Base-by-base conservation (phyloP, 73 alveolate species). In the Paramecium caudatum region DNA sequence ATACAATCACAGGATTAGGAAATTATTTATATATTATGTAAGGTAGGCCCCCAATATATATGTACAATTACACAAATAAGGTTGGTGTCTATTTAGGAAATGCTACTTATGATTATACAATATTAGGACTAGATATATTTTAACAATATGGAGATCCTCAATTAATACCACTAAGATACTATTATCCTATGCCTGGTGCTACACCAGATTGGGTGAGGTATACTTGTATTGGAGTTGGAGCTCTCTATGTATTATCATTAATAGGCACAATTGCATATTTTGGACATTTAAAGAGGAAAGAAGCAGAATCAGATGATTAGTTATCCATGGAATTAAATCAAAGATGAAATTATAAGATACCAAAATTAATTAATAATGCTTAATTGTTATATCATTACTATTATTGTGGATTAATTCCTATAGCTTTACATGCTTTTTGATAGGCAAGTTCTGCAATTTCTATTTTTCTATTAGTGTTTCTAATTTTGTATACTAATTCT, bases 401-500 rank as follows among this genome's bases (percentile, higher is more conserved):
- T 68, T 30, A 68, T 68, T 17, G 7, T 32, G 47, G 49, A 30
- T 63, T 63, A 25, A 63, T 30, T 10, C 82, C 82, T 30, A 63
- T 0, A 8, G 48, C 47, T 69, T 36, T 39, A 17, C 55, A 7
- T 9, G 92, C 92, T 43, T 61, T 84, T 33, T 84, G 33, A 41
- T 84, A 84, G 37, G 92, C 85, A 3, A 84, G 37, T 5, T 84
- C 86, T 16, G 92, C 92, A 17, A 84, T 84, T 25, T 84, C 92
- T 30, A 84, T 84, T 48, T 84, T 84, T 61, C 92, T 84, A 21
- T 84, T 48, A 12, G 82, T 41, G 47, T 84, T 84, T 62, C 82
- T 61, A 17, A 84, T 84, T 34, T 68, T 74, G 45, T 84, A 84
- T 1, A 84, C 50, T 23, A 84, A 61, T 25, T 84, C 78, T 17